Conservation (phyloP, 2,329 filamentous ascomycete species). For the Penicillium sp. region DNA sequence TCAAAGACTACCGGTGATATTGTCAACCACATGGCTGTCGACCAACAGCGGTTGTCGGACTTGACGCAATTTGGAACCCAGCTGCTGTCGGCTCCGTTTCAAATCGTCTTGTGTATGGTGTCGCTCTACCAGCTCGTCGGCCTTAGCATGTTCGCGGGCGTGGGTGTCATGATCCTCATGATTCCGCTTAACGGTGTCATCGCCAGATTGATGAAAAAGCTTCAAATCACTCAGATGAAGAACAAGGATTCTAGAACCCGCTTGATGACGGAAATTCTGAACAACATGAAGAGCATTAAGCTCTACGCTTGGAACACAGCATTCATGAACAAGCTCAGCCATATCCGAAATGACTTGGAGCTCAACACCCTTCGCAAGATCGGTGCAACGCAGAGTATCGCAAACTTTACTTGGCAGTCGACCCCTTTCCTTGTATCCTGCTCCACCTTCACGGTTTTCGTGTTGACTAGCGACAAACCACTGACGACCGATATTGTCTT, state of each 20-base stretch:
- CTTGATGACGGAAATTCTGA: slow-evolving; percentile 93
- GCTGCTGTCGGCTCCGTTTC: slow-evolving; percentile 93
- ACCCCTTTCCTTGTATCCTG: slow-evolving; percentile 97
- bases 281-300: slow-evolving; percentile 99
- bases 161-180: slow-evolving; percentile 94
- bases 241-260: slow-evolving; percentile 94
- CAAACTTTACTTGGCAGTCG: slow-evolving; percentile 97
- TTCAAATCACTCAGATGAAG: slow-evolving; percentile 97
- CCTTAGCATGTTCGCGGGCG: slow-evolving; percentile 88
- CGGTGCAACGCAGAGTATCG: slow-evolving; percentile 84
- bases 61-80: slow-evolving; percentile 93
- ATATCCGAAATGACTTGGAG: slow-evolving; percentile 91
- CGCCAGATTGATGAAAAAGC: slow-evolving; percentile 82
- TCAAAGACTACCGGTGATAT: slow-evolving; percentile 93
- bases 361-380: slow-evolving; percentile 94
- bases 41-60: slow-evolving; percentile 91
- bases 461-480: slow-evolving; percentile 72
- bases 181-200: slow-evolving; percentile 92
- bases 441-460: slow-evolving; percentile 91
- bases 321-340: slow-evolving; percentile 96
- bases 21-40: slow-evolving; percentile 98
- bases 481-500: slow-evolving; percentile 94
- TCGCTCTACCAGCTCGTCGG: slow-evolving; percentile 95
- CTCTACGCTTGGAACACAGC: slow-evolving; percentile 95
- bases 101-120: slow-evolving; percentile 91